Evolutionary conservation across 2,329 filamentous ascomycete genomes (phyloP), one percentile per base, ranked within the genome.

Genomic region (Colletotrichum sp.): DNA sequence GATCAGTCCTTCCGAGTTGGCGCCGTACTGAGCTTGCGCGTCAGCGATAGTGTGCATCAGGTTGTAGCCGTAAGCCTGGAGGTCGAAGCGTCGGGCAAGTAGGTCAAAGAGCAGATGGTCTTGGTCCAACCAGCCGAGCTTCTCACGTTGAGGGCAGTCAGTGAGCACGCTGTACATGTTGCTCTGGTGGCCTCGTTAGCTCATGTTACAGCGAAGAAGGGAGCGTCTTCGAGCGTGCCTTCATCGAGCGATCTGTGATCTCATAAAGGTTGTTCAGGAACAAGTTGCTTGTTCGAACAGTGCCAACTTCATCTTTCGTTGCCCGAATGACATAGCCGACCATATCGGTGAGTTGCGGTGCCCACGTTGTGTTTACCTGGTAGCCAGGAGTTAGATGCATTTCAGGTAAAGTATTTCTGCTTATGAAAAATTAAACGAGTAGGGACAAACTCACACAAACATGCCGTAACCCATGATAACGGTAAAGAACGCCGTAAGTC

Each of bases 81-180:
- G 16, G 18, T 78, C 75, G 32, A 71, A 78, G 8, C 71, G 67
- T 3, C 52, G 13, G 5, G 56, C 55, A 2, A 77, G 58, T 2
- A 71, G 36, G 15, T 70, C 67, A 36, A 77, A 78, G 24, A 75
- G 71, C 9, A 78, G 26, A 21, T 75, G 68, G 48, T 77, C 75
- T 48, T 78, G 75, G 7, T 77, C 76, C 8, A 77, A n/a, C 75
- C 76, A 78, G 36, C 75, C 75, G 30, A 71, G 75, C 26, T 70
- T 77, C 58, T 76, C 76, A 3, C 76, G 67, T 32, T 76, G 74
- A 13, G 76, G 74, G 36, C 66, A 76, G 61, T 74, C 76, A 4
- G 75, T 76, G 2, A 77, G 62, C 13, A 77, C 75, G 26, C 72
- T 75, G 43, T 74, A 43, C 69, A 77, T 76, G 66, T 76, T 77